Conservation (phyloP, 805 yeast species). For the Suhomyces sp. region DNA sequence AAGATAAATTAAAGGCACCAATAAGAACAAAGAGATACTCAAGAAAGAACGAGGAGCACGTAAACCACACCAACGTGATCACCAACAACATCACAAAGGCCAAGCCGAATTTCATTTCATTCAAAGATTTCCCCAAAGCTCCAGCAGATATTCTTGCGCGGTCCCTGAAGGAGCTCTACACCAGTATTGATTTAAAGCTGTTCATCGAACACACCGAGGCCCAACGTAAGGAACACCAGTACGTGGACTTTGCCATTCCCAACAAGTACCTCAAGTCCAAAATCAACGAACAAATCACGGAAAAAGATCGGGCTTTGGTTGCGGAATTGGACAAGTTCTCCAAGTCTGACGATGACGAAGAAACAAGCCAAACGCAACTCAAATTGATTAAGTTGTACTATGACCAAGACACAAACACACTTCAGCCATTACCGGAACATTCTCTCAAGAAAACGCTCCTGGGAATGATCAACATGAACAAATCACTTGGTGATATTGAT, state of each 20-base stretch:
- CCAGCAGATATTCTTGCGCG: constrained; percentile 18
- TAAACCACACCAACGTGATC: background rate
- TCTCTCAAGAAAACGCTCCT: constrained; percentile 38
- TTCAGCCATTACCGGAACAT: constrained; percentile 34
- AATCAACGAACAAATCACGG: constrained; percentile 19
- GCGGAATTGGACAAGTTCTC: constrained; percentile 25
- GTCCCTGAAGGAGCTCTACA: constrained; percentile 20
- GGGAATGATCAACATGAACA: constrained; percentile 39
- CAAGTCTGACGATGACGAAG: constrained; percentile 22
- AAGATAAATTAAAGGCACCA: constrained; percentile 1
- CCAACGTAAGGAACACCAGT: background rate
- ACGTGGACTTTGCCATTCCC: constrained; percentile 27
- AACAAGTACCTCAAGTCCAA: constrained; percentile 23
- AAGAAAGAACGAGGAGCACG: constrained; percentile 6
- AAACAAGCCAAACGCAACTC: constrained; percentile 21
- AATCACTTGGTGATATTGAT: constrained; percentile 33
- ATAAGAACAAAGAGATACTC: constrained; percentile 4
- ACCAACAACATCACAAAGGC: background rate
- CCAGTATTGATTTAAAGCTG: constrained; percentile 8
- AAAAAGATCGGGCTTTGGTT: constrained; percentile 25
- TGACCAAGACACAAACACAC: constrained; percentile 27
- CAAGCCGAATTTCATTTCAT: constrained; percentile 22
- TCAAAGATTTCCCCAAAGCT: constrained; percentile 33
- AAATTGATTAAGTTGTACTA: constrained; percentile 26
- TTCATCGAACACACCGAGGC: constrained; percentile 1